Conservation (phyloP, 1,139 yeast species). For the Candida tunisiensis region DNA sequence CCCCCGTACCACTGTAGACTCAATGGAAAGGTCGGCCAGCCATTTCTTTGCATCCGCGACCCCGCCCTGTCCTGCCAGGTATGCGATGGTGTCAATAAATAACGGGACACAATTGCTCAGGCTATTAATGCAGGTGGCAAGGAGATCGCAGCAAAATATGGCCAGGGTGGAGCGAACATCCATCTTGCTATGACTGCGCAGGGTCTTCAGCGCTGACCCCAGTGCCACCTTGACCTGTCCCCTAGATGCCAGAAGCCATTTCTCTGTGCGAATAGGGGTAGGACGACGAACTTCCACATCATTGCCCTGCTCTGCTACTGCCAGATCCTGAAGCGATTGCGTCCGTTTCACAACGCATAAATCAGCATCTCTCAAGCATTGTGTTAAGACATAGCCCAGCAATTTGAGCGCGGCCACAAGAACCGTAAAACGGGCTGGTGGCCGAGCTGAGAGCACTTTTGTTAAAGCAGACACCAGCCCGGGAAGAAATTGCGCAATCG, state of each 20-base stretch:
- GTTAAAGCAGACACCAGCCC: slow-evolving; percentile 35
- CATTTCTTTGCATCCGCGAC: slow-evolving; percentile 10
- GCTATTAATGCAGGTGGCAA: slow-evolving; percentile 17
- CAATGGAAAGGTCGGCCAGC: slow-evolving; percentile 5
- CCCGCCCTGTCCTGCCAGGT: slow-evolving; percentile 5
- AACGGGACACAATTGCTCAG: slow-evolving; percentile 21
- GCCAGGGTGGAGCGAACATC: slow-evolving; percentile 20
- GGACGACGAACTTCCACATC: not conserved
- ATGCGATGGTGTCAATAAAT: slow-evolving; percentile 15
- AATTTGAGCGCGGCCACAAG: slow-evolving; percentile 18
- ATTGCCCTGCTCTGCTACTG: slow-evolving; percentile 2
- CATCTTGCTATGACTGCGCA: slow-evolving; percentile 9
- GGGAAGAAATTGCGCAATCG: slow-evolving; percentile 35
- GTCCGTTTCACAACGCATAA: slow-evolving; percentile 6
- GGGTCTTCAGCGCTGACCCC: not conserved
- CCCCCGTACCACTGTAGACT: slow-evolving; percentile 7
- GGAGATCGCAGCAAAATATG: slow-evolving; percentile 15
- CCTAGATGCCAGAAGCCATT: slow-evolving; percentile 3
- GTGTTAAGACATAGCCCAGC: slow-evolving; percentile 17
- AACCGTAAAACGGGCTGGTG: slow-evolving; percentile 25
- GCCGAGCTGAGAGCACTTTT: slow-evolving; percentile 23
- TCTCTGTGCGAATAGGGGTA: not conserved
- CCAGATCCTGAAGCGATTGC: slow-evolving; percentile 1
- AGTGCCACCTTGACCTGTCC: slow-evolving; percentile 4
- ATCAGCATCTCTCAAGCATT: slow-evolving; percentile 27